phyloP scores from a whole-genome alignment of 1,284 basidiomycete species.

The Marasmius oreades region DNA sequence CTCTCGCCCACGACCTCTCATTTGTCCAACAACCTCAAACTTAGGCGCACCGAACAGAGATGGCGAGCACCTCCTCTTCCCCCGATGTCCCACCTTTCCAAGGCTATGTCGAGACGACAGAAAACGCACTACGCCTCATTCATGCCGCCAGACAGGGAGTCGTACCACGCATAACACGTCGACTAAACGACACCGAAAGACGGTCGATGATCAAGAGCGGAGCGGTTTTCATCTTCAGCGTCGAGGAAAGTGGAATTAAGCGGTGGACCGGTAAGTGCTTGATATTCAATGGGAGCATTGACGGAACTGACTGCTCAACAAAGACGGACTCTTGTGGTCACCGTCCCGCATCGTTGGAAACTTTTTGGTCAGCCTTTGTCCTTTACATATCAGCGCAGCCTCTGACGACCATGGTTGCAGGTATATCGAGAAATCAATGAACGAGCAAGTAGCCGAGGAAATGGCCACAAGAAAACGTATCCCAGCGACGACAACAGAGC shows the following conservation, averaged over 20 bases:
- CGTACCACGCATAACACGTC: constrained; percentile 72
- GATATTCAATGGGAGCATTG: neutral
- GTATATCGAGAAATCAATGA: constrained; percentile 75
- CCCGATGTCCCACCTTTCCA: constrained; percentile 57
- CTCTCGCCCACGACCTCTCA: constrained; percentile 37
- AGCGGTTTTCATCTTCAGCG: constrained; percentile 80
- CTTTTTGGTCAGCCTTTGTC: constrained; percentile 55
- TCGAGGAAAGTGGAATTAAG: constrained; percentile 80
- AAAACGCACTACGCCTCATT: constrained; percentile 75
- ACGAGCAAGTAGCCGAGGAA: constrained; percentile 47
- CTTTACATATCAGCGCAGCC: neutral
- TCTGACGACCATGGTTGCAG: constrained; percentile 28
- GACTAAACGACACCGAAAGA: constrained; percentile 74
- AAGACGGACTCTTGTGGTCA: constrained; percentile 77
- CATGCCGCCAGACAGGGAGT: constrained; percentile 71
- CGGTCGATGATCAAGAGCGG: constrained; percentile 73
- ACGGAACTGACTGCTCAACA: constrained; percentile 4
- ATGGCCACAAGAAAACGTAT: constrained; percentile 40
- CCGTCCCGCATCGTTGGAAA: constrained; percentile 80
- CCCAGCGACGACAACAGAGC: constrained; percentile 37
- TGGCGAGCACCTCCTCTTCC: constrained; percentile 38
- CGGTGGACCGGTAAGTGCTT: constrained; percentile 62
- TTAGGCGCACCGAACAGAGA: constrained; percentile 29
- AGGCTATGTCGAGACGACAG: constrained; percentile 73
- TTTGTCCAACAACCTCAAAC: constrained; percentile 54